phyloP scores from a whole-genome alignment of 495 filamentous ascomycete species.

The Penicillium cataractarum region DNA sequence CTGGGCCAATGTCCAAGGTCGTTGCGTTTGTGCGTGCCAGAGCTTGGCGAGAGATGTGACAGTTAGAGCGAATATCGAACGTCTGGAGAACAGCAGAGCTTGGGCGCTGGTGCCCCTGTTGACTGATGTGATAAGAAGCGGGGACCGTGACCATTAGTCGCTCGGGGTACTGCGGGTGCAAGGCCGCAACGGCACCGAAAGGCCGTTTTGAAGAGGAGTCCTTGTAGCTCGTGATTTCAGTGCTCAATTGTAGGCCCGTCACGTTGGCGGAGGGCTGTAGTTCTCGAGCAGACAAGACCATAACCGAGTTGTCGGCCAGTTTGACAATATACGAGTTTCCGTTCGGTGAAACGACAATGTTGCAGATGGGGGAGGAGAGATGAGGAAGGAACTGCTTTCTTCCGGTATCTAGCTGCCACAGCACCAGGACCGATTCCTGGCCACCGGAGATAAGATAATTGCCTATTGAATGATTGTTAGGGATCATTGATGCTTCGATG shows the following conservation, averaged over 20 bases:
- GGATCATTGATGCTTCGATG: not conserved
- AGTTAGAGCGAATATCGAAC: slow-evolving; percentile 74
- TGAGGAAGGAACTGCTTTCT: slow-evolving; percentile 82
- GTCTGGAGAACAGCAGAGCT: slow-evolving; percentile 72
- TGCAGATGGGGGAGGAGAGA: slow-evolving; percentile 79
- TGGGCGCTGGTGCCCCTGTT: slow-evolving; percentile 32
- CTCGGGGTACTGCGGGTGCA: slow-evolving; percentile 60
- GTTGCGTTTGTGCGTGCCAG: slow-evolving; percentile 86
- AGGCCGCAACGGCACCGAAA: slow-evolving; percentile 24
- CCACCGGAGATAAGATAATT: slow-evolving; percentile 96
- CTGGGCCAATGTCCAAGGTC: slow-evolving; percentile 71
- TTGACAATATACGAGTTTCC: slow-evolving; percentile 81
- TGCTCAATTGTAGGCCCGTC: slow-evolving; percentile 72
- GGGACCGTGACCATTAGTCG: slow-evolving; percentile 65
- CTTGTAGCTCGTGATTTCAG: slow-evolving; percentile 18
- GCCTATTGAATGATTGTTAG: slow-evolving; percentile 53
- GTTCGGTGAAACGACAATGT: slow-evolving; percentile 75
- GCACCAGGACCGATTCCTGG: slow-evolving; percentile 81
- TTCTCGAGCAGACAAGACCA: slow-evolving; percentile 87
- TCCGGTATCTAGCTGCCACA: slow-evolving; percentile 94
- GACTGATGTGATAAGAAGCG: slow-evolving; percentile 45
- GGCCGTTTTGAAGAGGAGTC: slow-evolving; percentile 27
- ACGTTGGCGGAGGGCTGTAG: slow-evolving; percentile 78
- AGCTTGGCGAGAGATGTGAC: slow-evolving; percentile 80
- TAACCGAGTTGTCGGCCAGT: slow-evolving; percentile 86